Percentiles rank a stretch among this genome's conserved stretches.
phyloP scores from a whole-genome alignment of 345 rosid genomes.

The Durio zibethinus region DNA sequence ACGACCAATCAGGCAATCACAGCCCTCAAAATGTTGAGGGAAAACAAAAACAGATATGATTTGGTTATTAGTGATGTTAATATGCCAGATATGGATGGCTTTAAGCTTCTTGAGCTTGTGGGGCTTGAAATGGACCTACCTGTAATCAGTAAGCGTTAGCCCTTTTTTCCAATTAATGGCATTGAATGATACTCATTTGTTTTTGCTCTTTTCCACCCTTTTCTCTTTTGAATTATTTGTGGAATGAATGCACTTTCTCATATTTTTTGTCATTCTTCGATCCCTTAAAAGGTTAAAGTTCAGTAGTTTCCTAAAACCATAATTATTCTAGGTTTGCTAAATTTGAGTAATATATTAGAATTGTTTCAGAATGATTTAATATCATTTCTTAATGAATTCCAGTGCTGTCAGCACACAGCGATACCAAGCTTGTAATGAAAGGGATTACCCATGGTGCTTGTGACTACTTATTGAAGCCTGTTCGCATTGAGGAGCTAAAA shows the following conservation, averaged over 20 bases:
- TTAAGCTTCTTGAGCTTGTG: slow-evolving; percentile 76
- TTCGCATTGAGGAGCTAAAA: slow-evolving; percentile 69
- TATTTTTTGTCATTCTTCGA: background rate
- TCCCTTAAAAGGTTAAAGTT: background rate
- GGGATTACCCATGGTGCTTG: slow-evolving; percentile 88
- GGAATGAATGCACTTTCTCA: background rate
- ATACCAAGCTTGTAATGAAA: slow-evolving; percentile 73
- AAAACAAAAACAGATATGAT: slow-evolving; percentile 50
- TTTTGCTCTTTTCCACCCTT: background rate
- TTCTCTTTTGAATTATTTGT: background rate
- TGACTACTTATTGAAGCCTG: slow-evolving; percentile 84
- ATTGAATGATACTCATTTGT: background rate
- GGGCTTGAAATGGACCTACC: slow-evolving; percentile 90
- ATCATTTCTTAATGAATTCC: slow-evolving; percentile 22
- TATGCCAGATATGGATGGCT: slow-evolving; percentile 84
- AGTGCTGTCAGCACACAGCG: slow-evolving; percentile 88
- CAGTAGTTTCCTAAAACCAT: background rate
- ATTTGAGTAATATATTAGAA: background rate
- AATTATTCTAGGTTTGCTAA: background rate
- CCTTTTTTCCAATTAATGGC: slow-evolving; percentile 5
- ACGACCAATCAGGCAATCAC: slow-evolving; percentile 48
- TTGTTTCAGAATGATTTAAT: slow-evolving; percentile 5
- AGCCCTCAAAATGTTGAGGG: slow-evolving; percentile 59
- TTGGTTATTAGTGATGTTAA: slow-evolving; percentile 75
- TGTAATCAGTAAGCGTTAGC: slow-evolving; percentile 58